Conservation (phyloP, 148 eudicot genomes). For the Amaranthus palmeri region DNA sequence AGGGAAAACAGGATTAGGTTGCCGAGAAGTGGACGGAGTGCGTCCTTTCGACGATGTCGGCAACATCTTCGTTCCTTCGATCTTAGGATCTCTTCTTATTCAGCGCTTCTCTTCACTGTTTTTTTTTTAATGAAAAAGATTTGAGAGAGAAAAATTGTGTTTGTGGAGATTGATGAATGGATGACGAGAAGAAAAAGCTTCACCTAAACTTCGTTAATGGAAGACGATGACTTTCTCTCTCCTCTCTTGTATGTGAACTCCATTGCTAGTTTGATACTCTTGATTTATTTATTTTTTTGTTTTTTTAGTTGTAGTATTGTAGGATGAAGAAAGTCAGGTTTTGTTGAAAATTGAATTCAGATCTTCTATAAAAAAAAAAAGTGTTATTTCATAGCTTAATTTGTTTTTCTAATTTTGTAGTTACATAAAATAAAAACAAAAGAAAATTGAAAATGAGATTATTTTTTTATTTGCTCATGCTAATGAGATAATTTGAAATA, state of each 20-base stretch:
- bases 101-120: background rate
- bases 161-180: background rate
- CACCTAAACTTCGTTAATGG: background rate
- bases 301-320: background rate
- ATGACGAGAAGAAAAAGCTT: background rate
- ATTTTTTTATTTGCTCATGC: too few species aligned
- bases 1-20: constrained; percentile 49
- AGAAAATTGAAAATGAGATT: too few species aligned
- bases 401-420: too few species aligned
- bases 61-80: constrained; percentile 40
- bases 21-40: constrained; percentile 46
- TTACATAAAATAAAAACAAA: too few species aligned
- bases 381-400: too few species aligned
- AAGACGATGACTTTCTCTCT: background rate
- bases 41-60: constrained; percentile 66
- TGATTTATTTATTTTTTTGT: background rate
- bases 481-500: too few species aligned
- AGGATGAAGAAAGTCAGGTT: too few species aligned
- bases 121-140: background rate
- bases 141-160: background rate
- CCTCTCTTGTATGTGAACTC: background rate
- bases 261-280: background rate
- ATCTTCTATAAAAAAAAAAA: too few species aligned
- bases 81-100: constrained; percentile 22
- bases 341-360: too few species aligned